phyloP scores from a whole-genome alignment of 495 filamentous ascomycete genomes.

The Penicillium maclennaniae region DNA sequence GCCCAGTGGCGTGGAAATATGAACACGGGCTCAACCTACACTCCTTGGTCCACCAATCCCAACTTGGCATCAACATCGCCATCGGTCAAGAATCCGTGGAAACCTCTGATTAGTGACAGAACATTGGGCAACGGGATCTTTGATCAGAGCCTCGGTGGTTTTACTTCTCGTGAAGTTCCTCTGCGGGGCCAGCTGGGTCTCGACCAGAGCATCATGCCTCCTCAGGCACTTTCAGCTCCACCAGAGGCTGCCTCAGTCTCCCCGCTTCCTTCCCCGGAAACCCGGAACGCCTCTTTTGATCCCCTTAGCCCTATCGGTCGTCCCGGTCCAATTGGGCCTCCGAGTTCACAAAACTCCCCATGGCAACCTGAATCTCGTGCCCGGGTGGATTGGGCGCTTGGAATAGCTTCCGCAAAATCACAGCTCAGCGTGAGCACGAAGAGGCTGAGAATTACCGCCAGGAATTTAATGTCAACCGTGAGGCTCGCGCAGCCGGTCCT shows the following conservation, averaged over 20 bases:
- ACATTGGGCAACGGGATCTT: constrained; percentile 79
- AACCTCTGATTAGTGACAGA: constrained; percentile 64
- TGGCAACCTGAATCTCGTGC: constrained; percentile 37
- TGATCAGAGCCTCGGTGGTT: constrained; percentile 54
- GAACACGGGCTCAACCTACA: constrained; percentile 33
- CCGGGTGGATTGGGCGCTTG: constrained; percentile 39
- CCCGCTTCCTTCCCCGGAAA: constrained; percentile 35
- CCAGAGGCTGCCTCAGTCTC: constrained; percentile 31
- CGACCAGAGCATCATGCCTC: constrained; percentile 34
- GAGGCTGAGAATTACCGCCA: constrained; percentile 34
- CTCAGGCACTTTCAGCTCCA: constrained; percentile 32
- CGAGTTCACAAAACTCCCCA: constrained; percentile 35
- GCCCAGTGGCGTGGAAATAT: constrained; percentile 38
- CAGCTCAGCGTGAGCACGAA: constrained; percentile 42
- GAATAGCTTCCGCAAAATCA: constrained; percentile 45
- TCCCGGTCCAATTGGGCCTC: constrained; percentile 53
- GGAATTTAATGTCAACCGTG: constrained; percentile 35
- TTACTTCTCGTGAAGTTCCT: constrained; percentile 37
- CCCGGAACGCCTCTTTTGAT: constrained; percentile 34
- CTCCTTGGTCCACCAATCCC: constrained; percentile 37
- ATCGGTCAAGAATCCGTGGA: constrained; percentile 65
- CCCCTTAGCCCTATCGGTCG: constrained; percentile 36
- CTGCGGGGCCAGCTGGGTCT: constrained; percentile 37
- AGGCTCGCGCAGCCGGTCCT: constrained; percentile 21
- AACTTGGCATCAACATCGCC: constrained; percentile 35